Conservation (phyloP, 169 alveolate genomes). For the Eimeria maxima region DNA sequence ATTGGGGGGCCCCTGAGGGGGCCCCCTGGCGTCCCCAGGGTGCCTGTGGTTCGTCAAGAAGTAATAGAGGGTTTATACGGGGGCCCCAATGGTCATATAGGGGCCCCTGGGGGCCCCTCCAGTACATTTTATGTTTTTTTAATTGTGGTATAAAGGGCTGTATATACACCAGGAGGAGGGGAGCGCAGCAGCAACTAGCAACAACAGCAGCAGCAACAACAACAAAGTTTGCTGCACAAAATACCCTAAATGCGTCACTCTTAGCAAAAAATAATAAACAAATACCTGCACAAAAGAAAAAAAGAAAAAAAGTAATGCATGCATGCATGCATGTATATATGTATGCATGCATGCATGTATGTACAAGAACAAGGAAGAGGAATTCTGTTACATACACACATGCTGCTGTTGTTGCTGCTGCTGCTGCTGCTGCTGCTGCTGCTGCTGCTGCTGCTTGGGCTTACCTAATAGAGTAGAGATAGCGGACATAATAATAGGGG, state of each 20-base stretch:
- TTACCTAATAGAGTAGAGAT: slow-evolving; percentile 23
- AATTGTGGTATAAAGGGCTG: slow-evolving; percentile 29
- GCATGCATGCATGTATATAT: too few species aligned
- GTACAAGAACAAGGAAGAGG: too few species aligned
- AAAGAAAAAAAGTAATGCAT: not conserved
- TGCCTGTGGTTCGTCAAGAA: too few species aligned
- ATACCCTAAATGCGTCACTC: slow-evolving; percentile 20
- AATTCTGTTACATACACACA: not conserved
- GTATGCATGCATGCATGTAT: too few species aligned
- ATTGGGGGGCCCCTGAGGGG: too few species aligned
- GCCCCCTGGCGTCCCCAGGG: slow-evolving; percentile 8
- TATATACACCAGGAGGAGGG: slow-evolving; percentile 29
- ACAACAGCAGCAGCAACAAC: slow-evolving; percentile 11
- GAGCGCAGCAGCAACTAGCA: slow-evolving; percentile 67
- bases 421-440: not conserved
- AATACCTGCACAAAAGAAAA: not conserved
- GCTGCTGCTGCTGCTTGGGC: not conserved
- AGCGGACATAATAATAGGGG: not conserved
- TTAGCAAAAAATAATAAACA: slow-evolving; percentile 11
- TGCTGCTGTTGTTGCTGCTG: not conserved
- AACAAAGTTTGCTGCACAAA: not conserved
- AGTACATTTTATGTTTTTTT: not conserved
- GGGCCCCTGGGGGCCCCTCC: slow-evolving; percentile 52
- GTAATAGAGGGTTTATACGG: not conserved
- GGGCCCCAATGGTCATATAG: too few species aligned